Percentiles rank a stretch among this genome's conserved stretches.
These are phyloP conservation scores for Rhipidocladum racemiflorum DNA, from an alignment of 176 grass and related monocot species.

Conservation along the genomic window DNA sequence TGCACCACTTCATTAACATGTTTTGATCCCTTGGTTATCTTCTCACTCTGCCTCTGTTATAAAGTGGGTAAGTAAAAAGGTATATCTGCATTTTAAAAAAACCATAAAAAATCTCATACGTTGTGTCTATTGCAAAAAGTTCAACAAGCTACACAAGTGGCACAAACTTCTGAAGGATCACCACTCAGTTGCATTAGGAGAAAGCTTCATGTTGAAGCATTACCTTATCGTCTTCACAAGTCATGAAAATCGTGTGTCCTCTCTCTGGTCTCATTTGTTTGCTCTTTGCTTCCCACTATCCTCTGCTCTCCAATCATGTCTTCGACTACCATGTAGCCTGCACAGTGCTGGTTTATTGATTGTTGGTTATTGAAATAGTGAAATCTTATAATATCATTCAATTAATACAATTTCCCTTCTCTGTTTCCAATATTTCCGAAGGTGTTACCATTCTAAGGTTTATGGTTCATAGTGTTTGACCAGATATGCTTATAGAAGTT, in stretches of 20 bases:
- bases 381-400: background rate
- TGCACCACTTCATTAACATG: background rate
- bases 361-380: background rate
- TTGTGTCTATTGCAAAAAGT: background rate
- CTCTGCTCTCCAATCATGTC: background rate
- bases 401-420: background rate
- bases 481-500: constrained; percentile 11
- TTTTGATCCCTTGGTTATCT: background rate
- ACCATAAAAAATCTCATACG: background rate
- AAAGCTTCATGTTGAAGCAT: background rate
- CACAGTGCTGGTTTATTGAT: background rate
- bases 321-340: background rate
- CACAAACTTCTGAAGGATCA: background rate
- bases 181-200: background rate
- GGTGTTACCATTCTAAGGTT: background rate
- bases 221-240: background rate
- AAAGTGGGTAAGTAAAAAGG: background rate
- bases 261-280: background rate
- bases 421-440: background rate
- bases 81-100: background rate
- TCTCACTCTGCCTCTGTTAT: background rate
- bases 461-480: background rate
- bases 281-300: background rate
- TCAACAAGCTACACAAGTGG: background rate
- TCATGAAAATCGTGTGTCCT: background rate